Percentiles rank a stretch among this genome's conserved stretches.
phyloP scores from a whole-genome alignment of 1,284 basidiomycete species.

The Trametes hirsuta region DNA sequence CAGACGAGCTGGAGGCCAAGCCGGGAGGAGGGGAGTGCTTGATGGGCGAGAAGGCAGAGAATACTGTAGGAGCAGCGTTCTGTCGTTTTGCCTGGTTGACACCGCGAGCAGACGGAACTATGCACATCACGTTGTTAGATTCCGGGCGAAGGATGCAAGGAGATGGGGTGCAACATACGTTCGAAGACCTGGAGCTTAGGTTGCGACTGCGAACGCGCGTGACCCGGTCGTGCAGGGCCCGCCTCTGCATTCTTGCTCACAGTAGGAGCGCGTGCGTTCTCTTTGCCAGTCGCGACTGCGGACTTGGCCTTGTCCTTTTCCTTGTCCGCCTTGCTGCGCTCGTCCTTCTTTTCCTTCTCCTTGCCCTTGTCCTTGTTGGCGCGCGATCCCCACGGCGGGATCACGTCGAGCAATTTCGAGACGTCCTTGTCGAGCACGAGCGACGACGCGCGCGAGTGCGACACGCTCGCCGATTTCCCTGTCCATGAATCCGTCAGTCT shows the following conservation, averaged over 20 bases:
- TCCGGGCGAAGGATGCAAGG: background rate
- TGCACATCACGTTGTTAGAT: background rate
- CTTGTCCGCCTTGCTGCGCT: conserved; percentile 18
- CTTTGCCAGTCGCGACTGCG: conserved; percentile 9
- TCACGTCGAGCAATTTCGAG: conserved; percentile 45
- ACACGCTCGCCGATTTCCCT: conserved; percentile 57
- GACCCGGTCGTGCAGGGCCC: conserved; percentile 17
- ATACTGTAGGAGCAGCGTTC: conserved; percentile 21
- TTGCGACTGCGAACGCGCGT: conserved; percentile 36
- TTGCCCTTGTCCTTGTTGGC: conserved; percentile 27
- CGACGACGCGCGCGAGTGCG: conserved; percentile 42
- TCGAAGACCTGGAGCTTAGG: conserved; percentile 30
- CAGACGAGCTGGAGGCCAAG: conserved; percentile 2
- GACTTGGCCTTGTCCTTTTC: conserved; percentile 6
- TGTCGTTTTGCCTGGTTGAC: conserved; percentile 25
- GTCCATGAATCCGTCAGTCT: background rate
- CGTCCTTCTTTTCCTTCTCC: conserved; percentile 18
- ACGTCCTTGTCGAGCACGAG: conserved; percentile 52
- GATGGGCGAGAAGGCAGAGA: conserved; percentile 36
- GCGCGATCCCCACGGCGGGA: conserved; percentile 39
- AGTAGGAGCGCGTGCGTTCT: conserved; percentile 8
- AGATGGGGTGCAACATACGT: background rate
- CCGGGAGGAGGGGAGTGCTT: conserved; percentile 28
- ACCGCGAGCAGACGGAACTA: conserved; percentile 14
- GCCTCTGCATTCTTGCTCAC: conserved; percentile 6